Conservation (phyloP, 352 stramenopile genomes). For the Phytopythium boreale region DNA sequence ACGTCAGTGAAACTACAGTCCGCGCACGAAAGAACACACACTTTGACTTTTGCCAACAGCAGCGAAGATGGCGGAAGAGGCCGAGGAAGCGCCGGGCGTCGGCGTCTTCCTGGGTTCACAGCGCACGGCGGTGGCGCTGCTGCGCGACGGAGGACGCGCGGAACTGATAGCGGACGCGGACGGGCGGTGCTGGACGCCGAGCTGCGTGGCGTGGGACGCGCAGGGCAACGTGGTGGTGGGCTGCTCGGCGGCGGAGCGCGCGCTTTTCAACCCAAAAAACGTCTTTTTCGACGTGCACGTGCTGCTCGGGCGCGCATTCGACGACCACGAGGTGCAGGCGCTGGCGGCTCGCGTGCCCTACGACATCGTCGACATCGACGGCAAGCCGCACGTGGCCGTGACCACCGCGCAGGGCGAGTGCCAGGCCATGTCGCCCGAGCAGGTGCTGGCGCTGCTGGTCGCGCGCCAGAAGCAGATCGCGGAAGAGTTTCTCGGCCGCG, state of each 20-base stretch:
- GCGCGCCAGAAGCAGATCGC: constrained; percentile 7
- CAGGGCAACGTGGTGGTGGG: constrained; percentile 1
- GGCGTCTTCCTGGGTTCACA: constrained; percentile 5
- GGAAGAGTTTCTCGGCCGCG: not conserved
- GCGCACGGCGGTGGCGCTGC: constrained; percentile 3
- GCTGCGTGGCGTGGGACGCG: constrained; percentile 8
- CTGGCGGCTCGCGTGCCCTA: constrained; percentile 6
- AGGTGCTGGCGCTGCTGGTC: constrained; percentile 6
- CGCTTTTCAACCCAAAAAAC: not conserved
- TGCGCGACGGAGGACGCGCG: not conserved
- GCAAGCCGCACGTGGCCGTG: constrained; percentile 5
- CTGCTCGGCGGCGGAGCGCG: constrained; percentile 4
- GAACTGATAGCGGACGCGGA: not conserved
- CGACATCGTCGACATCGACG: constrained; percentile 8
- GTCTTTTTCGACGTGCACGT: constrained; percentile 4
- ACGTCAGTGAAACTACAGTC: not conserved
- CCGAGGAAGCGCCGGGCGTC: not conserved
- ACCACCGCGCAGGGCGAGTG: constrained; percentile 7
- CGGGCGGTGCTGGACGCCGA: constrained; percentile 6
- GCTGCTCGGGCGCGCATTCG: constrained; percentile 7
- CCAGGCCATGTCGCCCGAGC: constrained; percentile 4
- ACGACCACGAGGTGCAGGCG: constrained; percentile 7
- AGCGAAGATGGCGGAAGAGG: constrained; percentile 1
- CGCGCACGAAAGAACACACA: not conserved
- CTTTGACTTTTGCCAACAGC: not conserved